These are phyloP conservation scores for Thelonectria blattea DNA, from an alignment of 2,329 filamentous ascomycete species.

Conservation along the genomic window DNA sequence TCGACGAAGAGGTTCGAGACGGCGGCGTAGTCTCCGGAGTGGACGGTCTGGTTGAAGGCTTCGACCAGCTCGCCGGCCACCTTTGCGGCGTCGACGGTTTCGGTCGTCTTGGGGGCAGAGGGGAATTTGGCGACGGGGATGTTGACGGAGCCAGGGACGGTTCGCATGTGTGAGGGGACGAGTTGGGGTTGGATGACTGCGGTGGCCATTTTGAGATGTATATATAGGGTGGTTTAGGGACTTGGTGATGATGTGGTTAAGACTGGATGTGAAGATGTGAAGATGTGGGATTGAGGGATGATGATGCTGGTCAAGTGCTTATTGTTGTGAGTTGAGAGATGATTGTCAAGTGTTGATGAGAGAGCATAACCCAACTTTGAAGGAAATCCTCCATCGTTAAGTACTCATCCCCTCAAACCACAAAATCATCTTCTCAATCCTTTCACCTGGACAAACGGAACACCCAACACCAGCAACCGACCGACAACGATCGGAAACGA, in stretches of 20 bases:
- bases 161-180: constrained; percentile 39
- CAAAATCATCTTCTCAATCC: neutral
- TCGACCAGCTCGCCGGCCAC: constrained; percentile 48
- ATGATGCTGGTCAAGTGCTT: neutral
- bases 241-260: too few relatives aligned
- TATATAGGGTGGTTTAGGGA: too few relatives aligned
- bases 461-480: neutral
- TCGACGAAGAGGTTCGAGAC: constrained; percentile 40
- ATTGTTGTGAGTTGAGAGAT: neutral
- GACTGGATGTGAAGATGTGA: constrained; percentile 26
- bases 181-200: constrained; percentile 25
- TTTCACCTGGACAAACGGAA: neutral
- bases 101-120: constrained; percentile 33
- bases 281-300: neutral
- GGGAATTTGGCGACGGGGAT: constrained; percentile 54
- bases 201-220: constrained; percentile 28
- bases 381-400: constrained; percentile 4
- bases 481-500: neutral
- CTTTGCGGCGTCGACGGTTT: constrained; percentile 43
- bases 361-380: neutral
- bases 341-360: neutral
- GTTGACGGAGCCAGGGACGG: constrained; percentile 60
- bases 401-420: neutral
- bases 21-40: constrained; percentile 41
- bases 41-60: constrained; percentile 50